Conservation (phyloP, 352 stramenopile species). For the Globisporangium radiosum region DNA sequence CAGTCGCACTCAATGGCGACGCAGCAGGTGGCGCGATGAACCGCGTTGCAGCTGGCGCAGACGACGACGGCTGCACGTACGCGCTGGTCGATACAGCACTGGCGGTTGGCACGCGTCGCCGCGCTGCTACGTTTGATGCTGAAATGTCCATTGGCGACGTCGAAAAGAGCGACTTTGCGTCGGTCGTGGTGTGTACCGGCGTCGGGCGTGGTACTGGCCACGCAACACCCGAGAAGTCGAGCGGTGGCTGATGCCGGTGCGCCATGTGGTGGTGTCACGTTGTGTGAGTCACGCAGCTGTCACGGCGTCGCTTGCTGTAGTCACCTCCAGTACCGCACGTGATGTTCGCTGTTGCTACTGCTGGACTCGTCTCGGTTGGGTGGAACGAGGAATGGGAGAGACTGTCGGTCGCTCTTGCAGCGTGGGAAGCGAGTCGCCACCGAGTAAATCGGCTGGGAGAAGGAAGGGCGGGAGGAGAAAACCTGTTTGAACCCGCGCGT, state of each 20-base stretch:
- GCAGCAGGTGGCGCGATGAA: not conserved
- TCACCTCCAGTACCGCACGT: no score
- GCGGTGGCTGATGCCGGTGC: not conserved
- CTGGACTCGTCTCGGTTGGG: not conserved
- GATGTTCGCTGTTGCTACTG: not conserved
- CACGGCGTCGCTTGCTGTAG: not conserved
- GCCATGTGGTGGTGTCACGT: not conserved
- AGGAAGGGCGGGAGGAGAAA: no score
- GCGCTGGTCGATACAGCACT: not conserved
- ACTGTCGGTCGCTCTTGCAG: no score
- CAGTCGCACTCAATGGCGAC: not conserved
- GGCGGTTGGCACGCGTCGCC: not conserved
- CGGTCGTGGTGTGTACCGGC: not conserved
- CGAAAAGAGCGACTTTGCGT: constrained; percentile 10
- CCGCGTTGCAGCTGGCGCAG: constrained; percentile 4
- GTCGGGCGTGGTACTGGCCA: constrained; percentile 1
- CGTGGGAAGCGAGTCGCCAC: no score
- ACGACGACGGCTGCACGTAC: constrained; percentile 6
- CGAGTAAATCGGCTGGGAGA: no score
- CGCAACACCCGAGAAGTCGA: constrained; percentile 1
- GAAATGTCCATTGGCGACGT: constrained; percentile 11
- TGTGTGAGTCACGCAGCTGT: no score
- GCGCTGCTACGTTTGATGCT: not conserved
- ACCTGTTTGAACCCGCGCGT: no score
- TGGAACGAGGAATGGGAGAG: constrained; percentile 10